These are phyloP conservation scores for Talaromyces proteolyticus DNA, from an alignment of 495 filamentous ascomycete species.

Conservation along the genomic window DNA sequence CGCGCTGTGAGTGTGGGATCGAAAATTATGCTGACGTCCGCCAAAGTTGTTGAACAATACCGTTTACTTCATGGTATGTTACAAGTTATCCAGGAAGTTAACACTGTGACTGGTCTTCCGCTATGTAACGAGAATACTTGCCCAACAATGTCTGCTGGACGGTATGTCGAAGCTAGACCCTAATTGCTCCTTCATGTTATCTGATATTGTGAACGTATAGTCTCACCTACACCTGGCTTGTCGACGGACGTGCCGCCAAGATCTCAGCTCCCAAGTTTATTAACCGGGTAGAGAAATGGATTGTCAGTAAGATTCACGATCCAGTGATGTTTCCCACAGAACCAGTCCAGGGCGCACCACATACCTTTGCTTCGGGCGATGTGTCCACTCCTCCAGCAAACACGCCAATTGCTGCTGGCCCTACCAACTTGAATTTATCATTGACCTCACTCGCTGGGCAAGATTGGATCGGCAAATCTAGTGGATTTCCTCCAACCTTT, in stretches of 20 bases:
- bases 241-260: slow-evolving; percentile 48
- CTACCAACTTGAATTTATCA: slow-evolving; percentile 37
- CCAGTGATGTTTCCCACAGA: slow-evolving; percentile 81
- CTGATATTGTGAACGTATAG: slow-evolving; percentile 31
- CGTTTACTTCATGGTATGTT: slow-evolving; percentile 80
- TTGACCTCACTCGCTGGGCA: slow-evolving; percentile 43
- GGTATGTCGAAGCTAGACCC: slow-evolving; percentile 49
- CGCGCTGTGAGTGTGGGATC: neutral
- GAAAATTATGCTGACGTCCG: slow-evolving; percentile 12
- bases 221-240: slow-evolving; percentile 85
- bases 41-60: slow-evolving; percentile 81
- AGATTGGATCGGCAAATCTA: slow-evolving; percentile 81
- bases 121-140: slow-evolving; percentile 81
- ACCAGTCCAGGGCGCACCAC: slow-evolving; percentile 46
- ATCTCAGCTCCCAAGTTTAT: slow-evolving; percentile 83
- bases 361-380: slow-evolving; percentile 55
- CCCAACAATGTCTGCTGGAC: slow-evolving; percentile 85
- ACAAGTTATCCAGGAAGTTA: slow-evolving; percentile 71
- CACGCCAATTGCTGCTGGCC: slow-evolving; percentile 41
- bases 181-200: slow-evolving; percentile 6
- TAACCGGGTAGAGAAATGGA: slow-evolving; percentile 88
- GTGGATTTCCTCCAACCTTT: slow-evolving; percentile 83
- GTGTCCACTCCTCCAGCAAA: slow-evolving; percentile 48
- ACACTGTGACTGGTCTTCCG: slow-evolving; percentile 59
- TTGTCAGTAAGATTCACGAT: slow-evolving; percentile 85